These are phyloP conservation scores for Hericium rajendrae DNA, from an alignment of 768 basidiomycete genomes.

Conservation along the genomic window DNA sequence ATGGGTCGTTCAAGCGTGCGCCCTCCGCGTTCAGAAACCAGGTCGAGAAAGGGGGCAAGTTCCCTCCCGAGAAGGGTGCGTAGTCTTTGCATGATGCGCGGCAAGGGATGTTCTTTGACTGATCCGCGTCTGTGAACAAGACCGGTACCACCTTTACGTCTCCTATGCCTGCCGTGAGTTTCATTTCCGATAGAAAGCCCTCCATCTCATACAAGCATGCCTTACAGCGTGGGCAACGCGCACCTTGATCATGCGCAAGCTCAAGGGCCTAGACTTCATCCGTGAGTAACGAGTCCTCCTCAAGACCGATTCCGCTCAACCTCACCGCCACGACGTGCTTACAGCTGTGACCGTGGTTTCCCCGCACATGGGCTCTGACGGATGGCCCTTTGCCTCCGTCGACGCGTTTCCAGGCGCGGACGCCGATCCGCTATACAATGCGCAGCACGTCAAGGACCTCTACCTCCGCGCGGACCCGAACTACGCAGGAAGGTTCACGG, in stretches of 20 bases:
- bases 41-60: conserved; percentile 49
- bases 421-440: conserved; percentile 62
- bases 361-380: conserved; percentile 72
- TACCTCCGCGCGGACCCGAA: conserved; percentile 69
- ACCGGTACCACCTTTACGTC: conserved; percentile 88
- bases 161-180: conserved; percentile 74
- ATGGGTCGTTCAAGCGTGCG: conserved; percentile 60
- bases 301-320: too few relatives aligned
- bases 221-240: conserved; percentile 84
- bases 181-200: neutral
- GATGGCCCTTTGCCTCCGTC: conserved; percentile 79
- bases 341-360: conserved; percentile 75
- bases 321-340: too few relatives aligned
- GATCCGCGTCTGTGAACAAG: conserved; percentile 34
- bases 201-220: neutral
- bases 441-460: conserved; percentile 71
- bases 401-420: conserved; percentile 66
- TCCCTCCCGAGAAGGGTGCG: conserved; percentile 69
- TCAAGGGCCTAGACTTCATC: conserved; percentile 85
- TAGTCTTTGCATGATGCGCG: neutral
- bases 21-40: conserved; percentile 43
- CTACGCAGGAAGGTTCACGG: conserved; percentile 75
- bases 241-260: conserved; percentile 76
- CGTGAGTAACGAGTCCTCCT: conserved; percentile 35
- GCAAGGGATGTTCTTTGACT: neutral